Percentiles rank a stretch among this genome's conserved stretches.
Evolutionary conservation across 1,284 basidiomycete species (phyloP).

Genomic region (Bjerkandera adusta): DNA sequence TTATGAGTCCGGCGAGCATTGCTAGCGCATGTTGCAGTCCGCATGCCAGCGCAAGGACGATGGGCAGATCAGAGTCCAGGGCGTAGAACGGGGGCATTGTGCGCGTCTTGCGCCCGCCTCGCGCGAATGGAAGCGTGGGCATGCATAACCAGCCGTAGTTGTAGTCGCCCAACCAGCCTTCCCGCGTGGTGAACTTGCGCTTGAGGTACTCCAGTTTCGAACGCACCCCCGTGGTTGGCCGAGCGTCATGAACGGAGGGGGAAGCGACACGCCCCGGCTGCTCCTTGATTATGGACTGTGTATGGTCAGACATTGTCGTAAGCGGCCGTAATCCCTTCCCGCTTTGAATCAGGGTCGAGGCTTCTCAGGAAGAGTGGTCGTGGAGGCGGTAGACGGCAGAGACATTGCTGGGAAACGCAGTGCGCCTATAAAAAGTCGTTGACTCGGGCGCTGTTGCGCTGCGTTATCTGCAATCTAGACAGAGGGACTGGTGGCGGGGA

Average conservation of each 20-base stretch:
- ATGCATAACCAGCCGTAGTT: constrained; percentile 73
- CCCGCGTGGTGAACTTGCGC: constrained; percentile 42
- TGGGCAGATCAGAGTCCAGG: constrained; percentile 65
- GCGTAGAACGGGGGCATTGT: constrained; percentile 69
- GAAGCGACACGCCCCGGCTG: constrained; percentile 21
- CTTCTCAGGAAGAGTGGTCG: not conserved
- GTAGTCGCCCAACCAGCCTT: constrained; percentile 80
- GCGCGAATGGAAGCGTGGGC: constrained; percentile 57
- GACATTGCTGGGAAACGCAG: constrained; percentile 2
- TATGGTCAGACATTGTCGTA: constrained; percentile 15
- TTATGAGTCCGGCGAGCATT: constrained; percentile 72
- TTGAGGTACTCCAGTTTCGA: constrained; percentile 12
- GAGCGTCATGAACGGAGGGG: constrained; percentile 9
- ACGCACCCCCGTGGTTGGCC: constrained; percentile 1
- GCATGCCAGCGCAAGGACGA: constrained; percentile 64
- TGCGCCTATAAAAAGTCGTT: constrained; percentile 13
- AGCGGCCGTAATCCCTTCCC: not conserved
- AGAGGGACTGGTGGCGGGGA: constrained; percentile 4
- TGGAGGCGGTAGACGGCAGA: constrained; percentile 4
- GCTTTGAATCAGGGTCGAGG: not conserved
- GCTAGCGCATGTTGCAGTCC: constrained; percentile 80
- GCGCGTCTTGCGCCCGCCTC: constrained; percentile 31
- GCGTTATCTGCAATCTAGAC: constrained; percentile 8
- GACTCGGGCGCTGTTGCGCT: constrained; percentile 1
- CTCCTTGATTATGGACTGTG: constrained; percentile 23